phyloP scores from a whole-genome alignment of 805 yeast genomes.

The Martiniozyma abietophila region DNA sequence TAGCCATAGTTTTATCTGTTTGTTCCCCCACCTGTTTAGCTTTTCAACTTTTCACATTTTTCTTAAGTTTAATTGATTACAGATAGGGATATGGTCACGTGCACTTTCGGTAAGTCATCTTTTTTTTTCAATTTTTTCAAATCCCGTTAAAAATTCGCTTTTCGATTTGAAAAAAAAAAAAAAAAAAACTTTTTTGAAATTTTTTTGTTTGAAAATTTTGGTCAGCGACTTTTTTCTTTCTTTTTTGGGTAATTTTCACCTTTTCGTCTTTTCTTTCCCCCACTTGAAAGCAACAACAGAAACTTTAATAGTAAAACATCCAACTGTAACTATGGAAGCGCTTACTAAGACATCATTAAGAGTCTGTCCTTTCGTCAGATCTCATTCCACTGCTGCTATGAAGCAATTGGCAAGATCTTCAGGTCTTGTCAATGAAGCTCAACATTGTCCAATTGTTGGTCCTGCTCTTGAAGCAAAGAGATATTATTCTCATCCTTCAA shows the following conservation, averaged over 20 bases:
- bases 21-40: neutral
- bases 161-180: neutral
- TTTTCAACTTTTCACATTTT: neutral
- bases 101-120: too few species aligned
- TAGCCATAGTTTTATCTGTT: too few species aligned
- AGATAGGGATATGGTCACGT: too few species aligned
- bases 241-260: neutral
- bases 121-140: neutral
- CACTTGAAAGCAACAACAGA: too few species aligned
- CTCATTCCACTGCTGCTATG: conserved; percentile 49
- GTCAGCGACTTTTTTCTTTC: neutral
- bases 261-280: too few species aligned
- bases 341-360: conserved; percentile 66
- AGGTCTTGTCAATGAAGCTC: conserved; percentile 48
- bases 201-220: neutral
- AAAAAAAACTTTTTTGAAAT: neutral
- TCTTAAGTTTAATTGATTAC: too few species aligned
- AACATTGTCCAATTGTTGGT: conserved; percentile 86
- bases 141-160: neutral
- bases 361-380: conserved; percentile 73
- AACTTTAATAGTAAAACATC: too few species aligned
- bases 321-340: conserved; percentile 75
- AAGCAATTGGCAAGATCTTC: conserved; percentile 42
- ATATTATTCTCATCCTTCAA: conserved; percentile 38
- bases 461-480: conserved; percentile 44